phyloP scores from a whole-genome alignment of 768 basidiomycete genomes.

The Lactarius evosmus region DNA sequence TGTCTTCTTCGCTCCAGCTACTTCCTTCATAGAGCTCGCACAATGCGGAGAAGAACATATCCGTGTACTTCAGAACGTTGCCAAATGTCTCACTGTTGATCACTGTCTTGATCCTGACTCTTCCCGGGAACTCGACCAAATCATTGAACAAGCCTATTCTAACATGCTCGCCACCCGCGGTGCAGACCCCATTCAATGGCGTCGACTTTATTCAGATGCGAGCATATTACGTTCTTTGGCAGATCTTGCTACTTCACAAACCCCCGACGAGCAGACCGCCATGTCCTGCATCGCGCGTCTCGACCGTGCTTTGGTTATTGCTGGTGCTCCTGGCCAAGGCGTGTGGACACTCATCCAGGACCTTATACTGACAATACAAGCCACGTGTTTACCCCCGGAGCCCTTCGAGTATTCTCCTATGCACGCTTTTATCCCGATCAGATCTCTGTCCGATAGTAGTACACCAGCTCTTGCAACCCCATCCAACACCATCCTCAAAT shows the following conservation, averaged over 20 bases:
- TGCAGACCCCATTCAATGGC: slow-evolving; percentile 47
- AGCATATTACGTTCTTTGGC: slow-evolving; percentile 55
- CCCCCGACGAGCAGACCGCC: slow-evolving; percentile 30
- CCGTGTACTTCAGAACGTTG: slow-evolving; percentile 18
- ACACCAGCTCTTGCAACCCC: slow-evolving; percentile 20
- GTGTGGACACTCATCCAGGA: slow-evolving; percentile 60
- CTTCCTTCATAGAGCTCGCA: slow-evolving; percentile 19
- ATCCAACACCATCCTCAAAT: slow-evolving; percentile 37
- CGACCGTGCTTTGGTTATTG: slow-evolving; percentile 80
- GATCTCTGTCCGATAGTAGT: not conserved
- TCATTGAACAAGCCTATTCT: slow-evolving; percentile 49
- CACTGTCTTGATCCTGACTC: not conserved
- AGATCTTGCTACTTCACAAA: slow-evolving; percentile 30
- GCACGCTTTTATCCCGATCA: not conserved
- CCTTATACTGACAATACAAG: slow-evolving; percentile 62
- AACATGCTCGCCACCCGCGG: slow-evolving; percentile 45
- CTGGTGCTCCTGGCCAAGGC: slow-evolving; percentile 65
- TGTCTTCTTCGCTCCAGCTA: not conserved
- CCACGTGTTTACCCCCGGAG: slow-evolving; percentile 28
- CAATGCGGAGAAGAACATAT: slow-evolving; percentile 37
- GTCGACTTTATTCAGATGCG: slow-evolving; percentile 74
- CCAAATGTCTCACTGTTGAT: slow-evolving; percentile 6
- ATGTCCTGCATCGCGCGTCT: slow-evolving; percentile 54
- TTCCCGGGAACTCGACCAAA: slow-evolving; percentile 35
- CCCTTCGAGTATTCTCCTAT: slow-evolving; percentile 1